phyloP scores from a whole-genome alignment of 306 rosid genomes.

The Cucurbita moschata region DNA sequence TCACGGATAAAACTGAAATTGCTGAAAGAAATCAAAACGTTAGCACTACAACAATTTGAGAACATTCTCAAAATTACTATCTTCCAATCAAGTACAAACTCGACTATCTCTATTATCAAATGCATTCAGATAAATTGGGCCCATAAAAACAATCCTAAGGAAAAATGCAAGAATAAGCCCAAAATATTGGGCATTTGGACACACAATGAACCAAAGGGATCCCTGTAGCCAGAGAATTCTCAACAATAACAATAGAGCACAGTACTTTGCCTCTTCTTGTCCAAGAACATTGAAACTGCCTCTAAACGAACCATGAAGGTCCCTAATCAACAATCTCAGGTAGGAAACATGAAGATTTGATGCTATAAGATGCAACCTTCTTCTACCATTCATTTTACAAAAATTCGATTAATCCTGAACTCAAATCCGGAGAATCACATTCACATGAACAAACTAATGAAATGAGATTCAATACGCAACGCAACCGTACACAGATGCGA shows the following conservation, averaged over 20 bases:
- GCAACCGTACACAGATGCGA: neutral
- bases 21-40: neutral
- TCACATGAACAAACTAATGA: neutral
- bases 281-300: neutral
- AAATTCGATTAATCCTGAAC: neutral
- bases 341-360: neutral
- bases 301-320: neutral
- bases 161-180: neutral
- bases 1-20: neutral
- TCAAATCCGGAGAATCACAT: neutral
- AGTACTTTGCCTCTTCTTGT: neutral
- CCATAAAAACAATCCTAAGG: neutral
- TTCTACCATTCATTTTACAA: neutral
- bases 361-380: neutral
- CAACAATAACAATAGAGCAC: neutral
- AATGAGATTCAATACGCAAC: neutral
- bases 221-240: neutral
- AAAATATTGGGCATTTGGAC: neutral
- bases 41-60: neutral
- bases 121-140: neutral
- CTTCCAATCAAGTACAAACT: neutral
- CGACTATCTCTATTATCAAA: neutral
- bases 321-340: neutral
- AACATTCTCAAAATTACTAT: neutral
- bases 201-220: neutral